Evolutionary conservation across 306 rosid species (phyloP), one percentile per base, ranked within the genome.

Genomic region (Bauhinia variegata): DNA sequence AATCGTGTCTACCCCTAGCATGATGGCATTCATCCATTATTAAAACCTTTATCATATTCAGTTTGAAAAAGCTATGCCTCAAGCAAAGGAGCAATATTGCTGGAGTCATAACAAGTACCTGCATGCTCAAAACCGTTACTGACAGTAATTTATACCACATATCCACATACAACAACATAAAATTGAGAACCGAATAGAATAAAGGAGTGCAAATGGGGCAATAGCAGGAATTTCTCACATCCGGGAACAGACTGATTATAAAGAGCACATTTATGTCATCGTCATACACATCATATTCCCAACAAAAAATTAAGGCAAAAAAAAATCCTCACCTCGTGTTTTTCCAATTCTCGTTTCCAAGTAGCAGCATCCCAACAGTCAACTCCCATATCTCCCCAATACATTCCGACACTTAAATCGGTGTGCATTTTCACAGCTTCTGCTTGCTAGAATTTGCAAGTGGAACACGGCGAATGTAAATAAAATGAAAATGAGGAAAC

Each of bases 31-130:
- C 98, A 46, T 92, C 98, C 16, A 92, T 5, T 79, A 92, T 77
- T 37, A 89, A 80, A 67, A 92, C 86, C 77, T 87, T 89, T 39
- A 92, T 89, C 96, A 84, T 82, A 37, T 72, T 74, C 54, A 92
- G 69, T 38, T 79, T 82, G 71, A 92, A 60, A 75, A 87, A 89
- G 78, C 89, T 74, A 68, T 75, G 84, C 75, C 91, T 79, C 89
- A 92, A 73, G 75, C 85, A 74, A 46, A 4, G n/a, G 3, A 89
- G 89, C 78, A 89, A 73, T 75, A 92, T 89, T 39, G 72, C 78
- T 8, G 89, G 93, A 18, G 98, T 92, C 98, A 92, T 89, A 50
- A 92, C 96, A 62, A 92, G 82, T 60, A 92, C 96, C 96, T 92
- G 77, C 0, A 67, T 46, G 60, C 60, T 49, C 36, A 54, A 69